Evolutionary conservation across 306 rosid species (phyloP).

Genomic region (Glycyrrhiza uralensis): DNA sequence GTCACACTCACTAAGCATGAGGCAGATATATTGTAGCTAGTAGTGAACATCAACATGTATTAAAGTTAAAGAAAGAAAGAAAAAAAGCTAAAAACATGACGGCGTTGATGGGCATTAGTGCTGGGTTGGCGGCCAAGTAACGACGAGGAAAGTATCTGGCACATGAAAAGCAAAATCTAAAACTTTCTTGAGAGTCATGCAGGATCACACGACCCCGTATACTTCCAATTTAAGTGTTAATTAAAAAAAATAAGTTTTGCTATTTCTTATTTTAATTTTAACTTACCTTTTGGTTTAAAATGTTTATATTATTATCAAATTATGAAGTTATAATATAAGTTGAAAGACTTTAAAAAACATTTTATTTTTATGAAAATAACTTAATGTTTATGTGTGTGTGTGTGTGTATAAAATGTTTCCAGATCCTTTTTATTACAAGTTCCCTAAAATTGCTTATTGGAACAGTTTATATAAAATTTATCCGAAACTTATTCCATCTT

Average conservation of each 20-base stretch:
- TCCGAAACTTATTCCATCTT: no score
- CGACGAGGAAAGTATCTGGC: background rate
- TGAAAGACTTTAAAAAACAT: background rate
- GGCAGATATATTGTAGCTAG: background rate
- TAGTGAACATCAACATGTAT: no score
- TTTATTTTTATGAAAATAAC: no score
- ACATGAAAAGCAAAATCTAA: background rate
- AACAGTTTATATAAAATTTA: no score
- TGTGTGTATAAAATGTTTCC: no score
- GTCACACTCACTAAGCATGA: background rate
- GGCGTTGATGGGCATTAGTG: background rate
- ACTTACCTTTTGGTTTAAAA: no score
- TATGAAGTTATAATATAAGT: no score
- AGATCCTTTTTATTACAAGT: no score
- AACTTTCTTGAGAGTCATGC: background rate
- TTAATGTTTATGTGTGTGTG: no score
- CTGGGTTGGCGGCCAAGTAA: conserved; percentile 1
- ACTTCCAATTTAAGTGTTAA: background rate
- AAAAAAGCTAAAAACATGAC: background rate
- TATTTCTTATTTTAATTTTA: background rate
- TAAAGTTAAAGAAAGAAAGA: background rate
- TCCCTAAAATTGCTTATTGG: no score
- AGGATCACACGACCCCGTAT: background rate
- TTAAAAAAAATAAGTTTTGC: background rate
- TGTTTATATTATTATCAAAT: no score